Percentiles rank a stretch among this genome's conserved stretches.
Evolutionary conservation across 1,284 basidiomycete genomes (phyloP).

Genomic region (Moesziomyces parantarcticus): DNA sequence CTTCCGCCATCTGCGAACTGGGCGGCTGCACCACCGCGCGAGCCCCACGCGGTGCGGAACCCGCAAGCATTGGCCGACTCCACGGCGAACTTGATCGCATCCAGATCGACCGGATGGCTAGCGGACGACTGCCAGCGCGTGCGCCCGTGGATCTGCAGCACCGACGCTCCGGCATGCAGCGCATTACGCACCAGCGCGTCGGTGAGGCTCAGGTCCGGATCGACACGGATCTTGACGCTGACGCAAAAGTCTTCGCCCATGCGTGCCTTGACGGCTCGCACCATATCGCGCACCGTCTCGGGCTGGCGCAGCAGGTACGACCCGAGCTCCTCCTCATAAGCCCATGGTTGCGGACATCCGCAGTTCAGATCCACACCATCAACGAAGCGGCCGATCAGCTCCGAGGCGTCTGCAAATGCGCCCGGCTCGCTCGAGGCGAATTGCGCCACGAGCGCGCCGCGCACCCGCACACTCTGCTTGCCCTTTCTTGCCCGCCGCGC

Average conservation of each 20-base stretch:
- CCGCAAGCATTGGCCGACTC: constrained; percentile 68
- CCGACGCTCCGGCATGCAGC: constrained; percentile 70
- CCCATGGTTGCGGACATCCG: constrained; percentile 68
- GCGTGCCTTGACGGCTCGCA: constrained; percentile 71
- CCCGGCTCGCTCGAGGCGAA: constrained; percentile 72
- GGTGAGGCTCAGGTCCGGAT: constrained; percentile 71
- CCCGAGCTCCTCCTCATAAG: constrained; percentile 72
- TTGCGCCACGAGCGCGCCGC: constrained; percentile 73
- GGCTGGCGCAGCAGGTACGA: constrained; percentile 74
- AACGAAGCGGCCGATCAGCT: constrained; percentile 71
- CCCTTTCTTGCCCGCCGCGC: constrained; percentile 7
- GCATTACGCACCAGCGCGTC: constrained; percentile 72
- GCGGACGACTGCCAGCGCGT: constrained; percentile 72
- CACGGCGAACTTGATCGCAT: constrained; percentile 72
- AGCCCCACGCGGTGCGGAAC: constrained; percentile 46
- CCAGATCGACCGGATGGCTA: constrained; percentile 72
- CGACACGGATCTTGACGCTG: constrained; percentile 74
- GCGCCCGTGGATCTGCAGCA: constrained; percentile 74
- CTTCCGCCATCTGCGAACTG: constrained; percentile 52
- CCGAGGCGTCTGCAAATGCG: constrained; percentile 73
- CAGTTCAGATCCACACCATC: constrained; percentile 75
- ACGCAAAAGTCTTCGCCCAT: constrained; percentile 73
- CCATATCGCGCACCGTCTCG: constrained; percentile 73
- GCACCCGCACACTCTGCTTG: constrained; percentile 62
- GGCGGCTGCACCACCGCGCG: constrained; percentile 39